A percentile compares a stretch with the other conserved stretches of the same genome.
Evolutionary conservation across 129 eudicot species (phyloP).

Genomic region (Saussurea involucrata): DNA sequence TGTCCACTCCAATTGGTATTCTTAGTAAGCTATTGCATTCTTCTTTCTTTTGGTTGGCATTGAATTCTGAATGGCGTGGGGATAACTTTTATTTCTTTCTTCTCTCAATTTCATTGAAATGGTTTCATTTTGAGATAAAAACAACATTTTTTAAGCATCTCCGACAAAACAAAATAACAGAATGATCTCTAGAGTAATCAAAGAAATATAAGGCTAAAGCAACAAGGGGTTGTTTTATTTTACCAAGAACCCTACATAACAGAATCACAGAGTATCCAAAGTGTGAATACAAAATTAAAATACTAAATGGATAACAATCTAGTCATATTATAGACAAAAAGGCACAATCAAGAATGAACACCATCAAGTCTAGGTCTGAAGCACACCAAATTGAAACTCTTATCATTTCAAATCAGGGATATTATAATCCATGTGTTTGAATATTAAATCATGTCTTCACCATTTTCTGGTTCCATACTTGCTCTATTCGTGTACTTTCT

Average conservation of each 20-base stretch:
- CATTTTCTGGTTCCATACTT: background rate
- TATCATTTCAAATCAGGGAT: background rate
- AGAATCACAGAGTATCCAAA: no score
- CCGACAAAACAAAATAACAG: background rate
- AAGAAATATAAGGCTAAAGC: background rate
- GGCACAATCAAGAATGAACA: no score
- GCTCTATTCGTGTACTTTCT: background rate
- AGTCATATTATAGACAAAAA: no score
- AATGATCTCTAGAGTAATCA: background rate
- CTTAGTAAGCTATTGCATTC: background rate
- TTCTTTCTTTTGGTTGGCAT: background rate
- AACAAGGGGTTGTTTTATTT: background rate
- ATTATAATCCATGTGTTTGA: background rate
- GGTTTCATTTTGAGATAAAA: background rate
- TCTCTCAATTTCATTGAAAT: no score
- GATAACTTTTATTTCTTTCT: no score
- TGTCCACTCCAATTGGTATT: background rate
- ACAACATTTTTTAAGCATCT: background rate
- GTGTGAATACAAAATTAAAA: no score
- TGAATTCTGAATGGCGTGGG: constrained; percentile 4
- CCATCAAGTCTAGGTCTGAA: no score
- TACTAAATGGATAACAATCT: no score
- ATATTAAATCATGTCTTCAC: background rate
- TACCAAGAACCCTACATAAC: no score
- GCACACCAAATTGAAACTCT: background rate